These are phyloP conservation scores for Brettanomyces custersianus DNA, from an alignment of 805 yeast species.

Conservation along the genomic window DNA sequence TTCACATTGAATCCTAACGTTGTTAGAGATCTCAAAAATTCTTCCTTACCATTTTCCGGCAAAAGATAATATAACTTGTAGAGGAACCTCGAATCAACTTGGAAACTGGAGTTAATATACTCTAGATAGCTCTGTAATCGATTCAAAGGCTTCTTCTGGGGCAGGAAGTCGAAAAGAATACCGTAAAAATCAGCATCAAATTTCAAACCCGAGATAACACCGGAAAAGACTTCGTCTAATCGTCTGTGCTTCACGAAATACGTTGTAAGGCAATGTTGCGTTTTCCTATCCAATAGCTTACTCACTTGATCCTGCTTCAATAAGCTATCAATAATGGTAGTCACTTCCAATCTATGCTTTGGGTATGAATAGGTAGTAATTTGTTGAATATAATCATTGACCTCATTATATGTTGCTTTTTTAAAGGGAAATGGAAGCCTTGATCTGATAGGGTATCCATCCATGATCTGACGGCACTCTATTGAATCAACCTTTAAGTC, in stretches of 20 bases:
- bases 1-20: neutral
- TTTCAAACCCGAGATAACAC: too few relatives aligned
- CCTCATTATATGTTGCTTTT: neutral
- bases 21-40: neutral
- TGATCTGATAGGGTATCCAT: neutral
- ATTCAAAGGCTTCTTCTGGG: neutral
- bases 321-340: neutral
- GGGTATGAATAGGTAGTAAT: neutral
- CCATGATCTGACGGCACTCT: neutral
- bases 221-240: neutral
- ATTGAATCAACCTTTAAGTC: neutral
- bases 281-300: neutral
- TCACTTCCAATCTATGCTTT: neutral
- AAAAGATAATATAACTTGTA: constrained; percentile 1
- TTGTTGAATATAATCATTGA: neutral
- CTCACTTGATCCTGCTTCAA: neutral
- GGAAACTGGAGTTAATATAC: neutral
- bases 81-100: neutral
- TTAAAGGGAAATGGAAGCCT: neutral
- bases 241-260: neutral
- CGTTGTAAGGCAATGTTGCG: neutral
- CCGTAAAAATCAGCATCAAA: neutral
- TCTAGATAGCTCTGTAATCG: neutral
- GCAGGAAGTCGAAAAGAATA: neutral
- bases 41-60: neutral